phyloP scores from a whole-genome alignment of 2,329 filamentous ascomycete species.

The Alternaria sp. region DNA sequence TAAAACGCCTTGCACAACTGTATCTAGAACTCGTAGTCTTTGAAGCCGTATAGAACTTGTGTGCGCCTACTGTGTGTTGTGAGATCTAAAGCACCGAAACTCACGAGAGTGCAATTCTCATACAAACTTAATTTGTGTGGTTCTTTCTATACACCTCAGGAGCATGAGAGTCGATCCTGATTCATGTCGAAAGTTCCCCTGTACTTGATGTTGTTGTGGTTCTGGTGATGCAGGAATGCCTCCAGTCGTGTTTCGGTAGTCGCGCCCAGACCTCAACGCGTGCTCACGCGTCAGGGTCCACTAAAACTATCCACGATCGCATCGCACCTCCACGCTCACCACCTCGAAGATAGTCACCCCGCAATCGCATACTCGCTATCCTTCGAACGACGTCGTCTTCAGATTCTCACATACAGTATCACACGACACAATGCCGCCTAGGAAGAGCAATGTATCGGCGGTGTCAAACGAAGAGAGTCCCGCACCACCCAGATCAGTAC shows the following conservation, averaged over 20 bases:
- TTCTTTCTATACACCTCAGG: no score
- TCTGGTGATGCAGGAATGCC: not conserved
- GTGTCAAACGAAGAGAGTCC: slow-evolving; percentile 46
- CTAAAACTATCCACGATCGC: slow-evolving; percentile 18
- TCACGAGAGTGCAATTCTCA: not conserved
- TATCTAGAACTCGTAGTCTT: not conserved
- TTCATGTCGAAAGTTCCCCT: no score
- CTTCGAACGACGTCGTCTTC: not conserved
- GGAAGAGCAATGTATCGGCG: slow-evolving; percentile 55
- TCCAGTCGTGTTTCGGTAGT: not conserved
- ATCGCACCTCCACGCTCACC: slow-evolving; percentile 19
- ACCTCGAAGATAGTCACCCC: slow-evolving; percentile 5
- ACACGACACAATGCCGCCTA: slow-evolving; percentile 51
- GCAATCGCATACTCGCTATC: not conserved
- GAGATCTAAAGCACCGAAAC: not conserved
- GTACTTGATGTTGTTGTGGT: not conserved
- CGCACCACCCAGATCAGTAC: slow-evolving; percentile 27
- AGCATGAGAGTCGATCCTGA: no score
- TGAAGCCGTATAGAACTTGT: not conserved
- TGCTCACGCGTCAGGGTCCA: slow-evolving; percentile 37
- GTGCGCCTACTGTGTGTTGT: not conserved
- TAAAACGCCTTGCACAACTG: not conserved
- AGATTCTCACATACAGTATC: not conserved
- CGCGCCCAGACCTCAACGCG: slow-evolving; percentile 29
- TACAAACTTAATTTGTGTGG: not conserved